phyloP scores from a whole-genome alignment of 345 rosid genomes.

The Gossypium herbaceum region DNA sequence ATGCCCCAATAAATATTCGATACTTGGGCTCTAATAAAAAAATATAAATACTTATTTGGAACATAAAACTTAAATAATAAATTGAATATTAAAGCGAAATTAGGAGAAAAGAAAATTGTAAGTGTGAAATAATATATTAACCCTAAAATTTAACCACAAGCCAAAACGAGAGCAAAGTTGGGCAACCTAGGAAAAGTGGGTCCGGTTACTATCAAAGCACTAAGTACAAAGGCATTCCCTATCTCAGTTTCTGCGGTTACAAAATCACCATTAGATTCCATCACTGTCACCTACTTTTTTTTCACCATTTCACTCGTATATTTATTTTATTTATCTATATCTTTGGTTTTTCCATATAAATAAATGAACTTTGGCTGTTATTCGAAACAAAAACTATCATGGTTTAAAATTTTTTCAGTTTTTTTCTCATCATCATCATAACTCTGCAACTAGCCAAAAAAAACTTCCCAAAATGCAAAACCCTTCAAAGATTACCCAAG shows the following conservation, averaged over 20 bases:
- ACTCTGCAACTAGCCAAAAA: neutral
- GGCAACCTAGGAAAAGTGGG: neutral
- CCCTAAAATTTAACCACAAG: too few relatives aligned
- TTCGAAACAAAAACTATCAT: constrained; percentile 19
- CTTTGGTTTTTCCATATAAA: neutral
- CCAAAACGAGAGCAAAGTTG: neutral
- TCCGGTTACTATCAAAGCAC: neutral
- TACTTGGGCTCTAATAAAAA: too few relatives aligned
- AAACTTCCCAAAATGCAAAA: constrained; percentile 46
- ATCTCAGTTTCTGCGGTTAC: constrained; percentile 28
- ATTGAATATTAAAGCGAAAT: too few relatives aligned
- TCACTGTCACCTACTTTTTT: neutral
- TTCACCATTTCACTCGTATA: neutral
- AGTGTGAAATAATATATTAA: too few relatives aligned
- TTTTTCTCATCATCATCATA: neutral
- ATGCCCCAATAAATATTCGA: too few relatives aligned
- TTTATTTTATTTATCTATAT: neutral
- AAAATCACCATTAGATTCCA: constrained; percentile 17
- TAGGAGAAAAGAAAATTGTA: too few relatives aligned
- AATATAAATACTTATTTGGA: too few relatives aligned
- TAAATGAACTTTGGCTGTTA: constrained; percentile 7
- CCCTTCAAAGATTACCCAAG: constrained; percentile 59
- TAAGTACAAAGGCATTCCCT: neutral
- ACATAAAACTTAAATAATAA: too few relatives aligned
- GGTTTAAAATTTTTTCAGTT: constrained; percentile 17